phyloP scores from a whole-genome alignment of 306 rosid species.

The Macrotyloma uniflorum region DNA sequence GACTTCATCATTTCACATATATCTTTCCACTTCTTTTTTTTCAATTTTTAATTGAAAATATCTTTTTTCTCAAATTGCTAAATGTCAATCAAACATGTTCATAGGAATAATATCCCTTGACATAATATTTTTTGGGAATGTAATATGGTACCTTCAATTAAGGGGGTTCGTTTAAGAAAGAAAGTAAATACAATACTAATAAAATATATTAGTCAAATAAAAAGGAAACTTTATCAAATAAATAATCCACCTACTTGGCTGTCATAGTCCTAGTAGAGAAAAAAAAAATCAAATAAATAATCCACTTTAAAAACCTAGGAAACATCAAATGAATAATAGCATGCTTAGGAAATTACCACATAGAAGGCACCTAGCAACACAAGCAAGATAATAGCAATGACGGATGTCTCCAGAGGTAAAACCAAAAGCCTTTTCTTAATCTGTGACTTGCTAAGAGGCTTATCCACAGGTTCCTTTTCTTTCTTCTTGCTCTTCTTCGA shows the following conservation, averaged over 20 bases:
- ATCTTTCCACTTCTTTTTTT: not conserved
- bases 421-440: slow-evolving; percentile 85
- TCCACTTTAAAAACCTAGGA: slow-evolving; percentile 26
- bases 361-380: slow-evolving; percentile 93
- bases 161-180: not conserved
- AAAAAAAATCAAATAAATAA: not conserved
- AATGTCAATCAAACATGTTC: not conserved
- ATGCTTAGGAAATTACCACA: slow-evolving; percentile 72
- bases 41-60: not conserved
- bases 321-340: slow-evolving; percentile 27
- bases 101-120: not conserved
- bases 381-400: slow-evolving; percentile 81
- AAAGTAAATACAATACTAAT: slow-evolving; percentile 15
- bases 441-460: slow-evolving; percentile 68
- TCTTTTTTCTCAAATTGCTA: not conserved
- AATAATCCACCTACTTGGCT: not conserved
- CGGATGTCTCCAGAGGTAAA: slow-evolving; percentile 86
- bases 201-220: not conserved
- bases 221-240: not conserved
- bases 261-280: slow-evolving; percentile 9
- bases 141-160: not conserved
- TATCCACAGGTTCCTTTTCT: slow-evolving; percentile 82
- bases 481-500: slow-evolving; percentile 76
- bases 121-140: not conserved
- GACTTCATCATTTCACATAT: not conserved